Evolutionary conservation across 2,329 filamentous ascomycete species (phyloP).

Genomic region (Aspergillus sergii): DNA sequence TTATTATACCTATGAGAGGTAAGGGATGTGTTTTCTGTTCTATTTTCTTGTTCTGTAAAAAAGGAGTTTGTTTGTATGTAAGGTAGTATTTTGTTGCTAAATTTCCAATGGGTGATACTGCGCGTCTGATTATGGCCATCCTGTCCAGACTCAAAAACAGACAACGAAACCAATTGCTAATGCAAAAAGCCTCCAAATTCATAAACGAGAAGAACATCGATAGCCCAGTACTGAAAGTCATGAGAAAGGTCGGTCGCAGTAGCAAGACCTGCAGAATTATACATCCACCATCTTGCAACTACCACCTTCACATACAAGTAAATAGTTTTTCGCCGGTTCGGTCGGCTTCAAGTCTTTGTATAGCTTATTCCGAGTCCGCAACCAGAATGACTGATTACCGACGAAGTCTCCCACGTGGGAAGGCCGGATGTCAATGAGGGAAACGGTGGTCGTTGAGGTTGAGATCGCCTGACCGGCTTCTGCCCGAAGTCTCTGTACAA

Average conservation of each 20-base stretch:
- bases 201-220: not conserved
- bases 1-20: not conserved
- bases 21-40: not conserved
- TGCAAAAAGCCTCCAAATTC: conserved; percentile 2
- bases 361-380: conserved; percentile 39
- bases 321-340: conserved; percentile 39
- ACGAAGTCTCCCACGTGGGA: conserved; percentile 37
- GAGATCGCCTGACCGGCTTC: conserved; percentile 36
- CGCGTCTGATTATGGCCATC: not conserved
- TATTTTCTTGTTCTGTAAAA: not conserved
- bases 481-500: conserved; percentile 36
- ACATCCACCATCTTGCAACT: conserved; percentile 40
- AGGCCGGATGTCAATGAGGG: conserved; percentile 41
- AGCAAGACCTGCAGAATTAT: conserved; percentile 12
- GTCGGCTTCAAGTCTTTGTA: conserved; percentile 40
- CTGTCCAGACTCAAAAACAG: not conserved
- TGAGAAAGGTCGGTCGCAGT: not conserved
- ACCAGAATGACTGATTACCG: conserved; percentile 41
- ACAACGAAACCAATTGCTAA: not conserved
- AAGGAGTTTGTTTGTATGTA: not conserved
- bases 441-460: conserved; percentile 35
- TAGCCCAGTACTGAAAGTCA: not conserved
- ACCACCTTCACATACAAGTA: conserved; percentile 43
- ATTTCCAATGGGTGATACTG: not conserved
- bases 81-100: not conserved